phyloP scores from a whole-genome alignment of 768 basidiomycete species.

The Obba rivulosa region DNA sequence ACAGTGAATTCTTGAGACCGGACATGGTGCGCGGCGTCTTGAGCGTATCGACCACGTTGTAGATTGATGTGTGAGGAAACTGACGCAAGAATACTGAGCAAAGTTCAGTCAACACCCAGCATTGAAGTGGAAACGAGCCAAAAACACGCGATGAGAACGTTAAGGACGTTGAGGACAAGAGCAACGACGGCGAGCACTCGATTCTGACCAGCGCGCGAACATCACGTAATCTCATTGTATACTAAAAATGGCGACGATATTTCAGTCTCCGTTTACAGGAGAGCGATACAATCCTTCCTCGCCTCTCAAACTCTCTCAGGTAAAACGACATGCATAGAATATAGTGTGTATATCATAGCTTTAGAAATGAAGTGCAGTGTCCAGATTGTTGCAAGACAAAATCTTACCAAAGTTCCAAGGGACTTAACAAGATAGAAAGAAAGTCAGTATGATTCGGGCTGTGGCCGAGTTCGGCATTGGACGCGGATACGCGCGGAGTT shows the following conservation, averaged over 20 bases:
- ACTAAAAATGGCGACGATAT: too few species aligned
- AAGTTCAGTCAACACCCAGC: slow-evolving; percentile 19
- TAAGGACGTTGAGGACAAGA: neutral
- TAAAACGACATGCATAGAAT: too few species aligned
- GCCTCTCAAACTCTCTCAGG: neutral
- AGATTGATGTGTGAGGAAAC: slow-evolving; percentile 15
- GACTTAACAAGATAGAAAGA: too few species aligned
- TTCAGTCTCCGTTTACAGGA: slow-evolving; percentile 20
- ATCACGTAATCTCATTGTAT: too few species aligned
- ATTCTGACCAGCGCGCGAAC: neutral
- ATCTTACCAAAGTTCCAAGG: too few species aligned
- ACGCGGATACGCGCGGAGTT: slow-evolving; percentile 18
- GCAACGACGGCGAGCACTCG: neutral
- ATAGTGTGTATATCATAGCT: too few species aligned
- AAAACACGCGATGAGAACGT: neutral
- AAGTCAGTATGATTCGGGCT: too few species aligned
- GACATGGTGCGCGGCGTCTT: slow-evolving; percentile 43
- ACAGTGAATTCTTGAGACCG: slow-evolving; percentile 78
- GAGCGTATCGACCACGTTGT: slow-evolving; percentile 7
- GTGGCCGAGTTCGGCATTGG: slow-evolving; percentile 8
- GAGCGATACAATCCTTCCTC: neutral
- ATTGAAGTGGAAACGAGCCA: slow-evolving; percentile 3
- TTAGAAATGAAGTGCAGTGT: too few species aligned
- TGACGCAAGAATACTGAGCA: slow-evolving; percentile 8
- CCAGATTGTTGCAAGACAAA: too few species aligned